These are phyloP conservation scores for Pseudocercospora ulei DNA, from an alignment of 2,329 filamentous ascomycete genomes.

Conservation along the genomic window DNA sequence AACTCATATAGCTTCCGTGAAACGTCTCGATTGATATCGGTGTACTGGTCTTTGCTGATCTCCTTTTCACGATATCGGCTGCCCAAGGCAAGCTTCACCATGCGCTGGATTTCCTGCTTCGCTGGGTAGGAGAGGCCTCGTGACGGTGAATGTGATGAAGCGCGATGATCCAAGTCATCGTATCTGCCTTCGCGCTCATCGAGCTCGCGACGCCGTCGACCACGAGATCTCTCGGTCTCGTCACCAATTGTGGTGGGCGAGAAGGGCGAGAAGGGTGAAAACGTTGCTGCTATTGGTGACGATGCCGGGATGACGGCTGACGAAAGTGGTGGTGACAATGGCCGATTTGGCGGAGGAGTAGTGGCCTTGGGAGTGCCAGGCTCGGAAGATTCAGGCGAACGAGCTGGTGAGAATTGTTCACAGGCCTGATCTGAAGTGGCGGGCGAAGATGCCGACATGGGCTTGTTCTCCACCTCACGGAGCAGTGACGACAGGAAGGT, in stretches of 20 bases:
- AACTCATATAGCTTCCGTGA: constrained; percentile 77
- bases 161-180: constrained; percentile 15
- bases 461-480: constrained; percentile 66
- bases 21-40: constrained; percentile 79
- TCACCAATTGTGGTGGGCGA: constrained; percentile 33
- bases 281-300: constrained; percentile 55
- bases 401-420: constrained; percentile 38
- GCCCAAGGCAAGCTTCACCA: constrained; percentile 73
- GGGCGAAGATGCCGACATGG: constrained; percentile 34
- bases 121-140: constrained; percentile 61
- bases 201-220: constrained; percentile 20
- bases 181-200: constrained; percentile 26
- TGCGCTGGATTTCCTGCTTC: constrained; percentile 79
- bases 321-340: constrained; percentile 60
- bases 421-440: constrained; percentile 29
- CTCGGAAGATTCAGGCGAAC: constrained; percentile 56
- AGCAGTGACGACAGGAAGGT: constrained; percentile 80
- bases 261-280: constrained; percentile 55
- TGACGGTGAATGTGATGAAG: constrained; percentile 25
- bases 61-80: constrained; percentile 71
- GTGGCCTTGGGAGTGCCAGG: constrained; percentile 59
- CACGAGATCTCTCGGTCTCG: constrained; percentile 16
- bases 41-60: constrained; percentile 82
- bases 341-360: constrained; percentile 54
- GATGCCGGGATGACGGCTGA: constrained; percentile 64